Conservation (phyloP, 176 grass and related monocot species). For the Aegilops sharonensis region DNA sequence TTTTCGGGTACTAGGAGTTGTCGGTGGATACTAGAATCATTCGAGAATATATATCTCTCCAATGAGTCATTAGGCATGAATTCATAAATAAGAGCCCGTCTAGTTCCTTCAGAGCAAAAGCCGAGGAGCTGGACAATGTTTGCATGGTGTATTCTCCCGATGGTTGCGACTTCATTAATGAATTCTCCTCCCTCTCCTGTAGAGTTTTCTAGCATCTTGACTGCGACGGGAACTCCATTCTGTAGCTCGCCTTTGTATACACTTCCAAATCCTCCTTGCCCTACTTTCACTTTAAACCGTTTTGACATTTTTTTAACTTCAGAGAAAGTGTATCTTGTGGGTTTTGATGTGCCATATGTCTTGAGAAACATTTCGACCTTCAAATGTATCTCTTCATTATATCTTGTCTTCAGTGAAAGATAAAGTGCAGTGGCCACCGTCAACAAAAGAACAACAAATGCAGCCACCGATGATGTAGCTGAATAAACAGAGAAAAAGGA, state of each 20-base stretch:
- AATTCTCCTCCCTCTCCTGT: conserved; percentile 55
- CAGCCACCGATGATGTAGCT: not conserved
- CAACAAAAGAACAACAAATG: not conserved
- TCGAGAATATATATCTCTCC: conserved; percentile 42
- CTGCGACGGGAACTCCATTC: conserved; percentile 60
- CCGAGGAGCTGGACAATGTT: conserved; percentile 59
- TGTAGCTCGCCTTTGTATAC: conserved; percentile 56
- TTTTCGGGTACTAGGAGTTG: conserved; percentile 11
- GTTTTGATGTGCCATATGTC: not conserved
- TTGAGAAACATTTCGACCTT: not conserved
- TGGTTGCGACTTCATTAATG: conserved; percentile 75
- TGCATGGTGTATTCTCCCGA: conserved; percentile 60
- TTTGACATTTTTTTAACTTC: conserved; percentile 61
- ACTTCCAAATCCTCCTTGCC: conserved; percentile 63
- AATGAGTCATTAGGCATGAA: conserved; percentile 58
- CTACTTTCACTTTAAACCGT: conserved; percentile 48
- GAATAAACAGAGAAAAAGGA: not conserved
- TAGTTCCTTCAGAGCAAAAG: conserved; percentile 50
- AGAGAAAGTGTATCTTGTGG: conserved; percentile 40
- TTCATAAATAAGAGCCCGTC: conserved; percentile 53
- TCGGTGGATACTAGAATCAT: not conserved
- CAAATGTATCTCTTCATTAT: conserved; percentile 6
- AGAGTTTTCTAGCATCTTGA: conserved; percentile 62
- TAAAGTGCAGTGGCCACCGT: not conserved
- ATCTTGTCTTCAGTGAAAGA: not conserved